These are phyloP conservation scores for Claviceps cyperi DNA, from an alignment of 2,329 filamentous ascomycete genomes.

Conservation along the genomic window DNA sequence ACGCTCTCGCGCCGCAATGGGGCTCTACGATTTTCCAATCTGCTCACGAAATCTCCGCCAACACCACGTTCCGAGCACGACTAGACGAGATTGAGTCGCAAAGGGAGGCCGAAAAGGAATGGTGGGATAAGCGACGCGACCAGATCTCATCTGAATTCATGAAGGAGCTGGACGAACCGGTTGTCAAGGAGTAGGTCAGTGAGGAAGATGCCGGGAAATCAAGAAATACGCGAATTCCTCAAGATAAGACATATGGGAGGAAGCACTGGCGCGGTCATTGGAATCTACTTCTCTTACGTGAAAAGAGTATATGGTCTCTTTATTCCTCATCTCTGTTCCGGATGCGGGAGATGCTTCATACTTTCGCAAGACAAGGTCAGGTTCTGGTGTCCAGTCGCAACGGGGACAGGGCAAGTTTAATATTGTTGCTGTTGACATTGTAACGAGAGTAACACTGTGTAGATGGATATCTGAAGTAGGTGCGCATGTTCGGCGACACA, in stretches of 20 bases:
- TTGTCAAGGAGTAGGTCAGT: slow-evolving; percentile 18
- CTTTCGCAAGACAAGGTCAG: too few relatives aligned
- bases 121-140: slow-evolving; percentile 78
- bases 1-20: slow-evolving; percentile 78
- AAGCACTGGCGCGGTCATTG: too few relatives aligned
- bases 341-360: too few relatives aligned
- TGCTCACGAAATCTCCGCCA: slow-evolving; percentile 88
- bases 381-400: too few relatives aligned
- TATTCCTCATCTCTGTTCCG: not conserved
- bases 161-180: slow-evolving; percentile 62
- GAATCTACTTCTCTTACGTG: not conserved
- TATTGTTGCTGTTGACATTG: too few relatives aligned
- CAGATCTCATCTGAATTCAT: slow-evolving; percentile 64
- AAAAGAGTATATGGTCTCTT: not conserved
- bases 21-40: slow-evolving; percentile 93
- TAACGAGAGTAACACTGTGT: too few relatives aligned
- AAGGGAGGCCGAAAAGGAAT: slow-evolving; percentile 61
- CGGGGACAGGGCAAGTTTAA: too few relatives aligned
- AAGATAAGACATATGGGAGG: not conserved
- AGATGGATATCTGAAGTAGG: too few relatives aligned
- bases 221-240: slow-evolving; percentile 27
- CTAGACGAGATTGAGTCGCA: slow-evolving; percentile 63
- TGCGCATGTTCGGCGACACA: too few relatives aligned
- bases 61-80: slow-evolving; percentile 59
- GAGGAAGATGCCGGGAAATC: slow-evolving; percentile 37